Conservation (phyloP, 441 rosid species). For the Oxalis stricta region DNA sequence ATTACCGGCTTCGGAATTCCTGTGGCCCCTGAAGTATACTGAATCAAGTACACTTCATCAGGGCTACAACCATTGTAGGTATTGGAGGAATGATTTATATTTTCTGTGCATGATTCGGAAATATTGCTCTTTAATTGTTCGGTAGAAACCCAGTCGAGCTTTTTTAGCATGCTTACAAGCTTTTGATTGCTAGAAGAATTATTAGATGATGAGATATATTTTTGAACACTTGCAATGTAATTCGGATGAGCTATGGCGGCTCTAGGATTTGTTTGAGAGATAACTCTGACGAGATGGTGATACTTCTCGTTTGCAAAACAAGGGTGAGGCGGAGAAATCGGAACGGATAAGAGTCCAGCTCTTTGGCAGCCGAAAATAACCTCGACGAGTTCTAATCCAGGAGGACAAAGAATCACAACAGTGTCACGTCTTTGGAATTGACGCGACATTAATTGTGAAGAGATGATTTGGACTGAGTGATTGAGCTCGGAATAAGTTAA, state of each 20-base stretch:
- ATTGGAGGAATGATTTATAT: too few relatives aligned
- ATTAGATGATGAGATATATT: conserved; percentile 15
- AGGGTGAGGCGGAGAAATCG: conserved; percentile 36
- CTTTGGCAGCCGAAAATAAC: conserved; percentile 52
- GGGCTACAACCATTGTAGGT: conserved; percentile 25
- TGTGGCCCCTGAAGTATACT: conserved; percentile 61
- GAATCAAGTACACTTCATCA: conserved; percentile 38
- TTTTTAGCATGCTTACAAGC: conserved; percentile 21
- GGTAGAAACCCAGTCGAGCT: conserved; percentile 30
- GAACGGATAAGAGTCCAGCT: conserved; percentile 41
- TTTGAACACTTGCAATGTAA: conserved; percentile 21
- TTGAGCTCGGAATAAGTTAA: conserved; percentile 38
- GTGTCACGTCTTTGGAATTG: conserved; percentile 26
- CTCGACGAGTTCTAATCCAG: conserved; percentile 39
- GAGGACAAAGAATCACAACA: conserved; percentile 34
- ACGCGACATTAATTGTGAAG: conserved; percentile 14
- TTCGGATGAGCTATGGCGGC: conserved; percentile 34
- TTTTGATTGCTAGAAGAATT: conserved; percentile 16
- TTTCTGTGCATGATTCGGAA: neutral
- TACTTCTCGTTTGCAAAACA: conserved; percentile 18
- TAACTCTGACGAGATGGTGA: conserved; percentile 35
- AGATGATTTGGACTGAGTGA: conserved; percentile 23
- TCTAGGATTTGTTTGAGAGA: conserved; percentile 39
- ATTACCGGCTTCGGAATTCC: conserved; percentile 53
- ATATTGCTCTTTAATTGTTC: conserved; percentile 13